Evolutionary conservation across 2,329 filamentous ascomycete genomes (phyloP), one percentile per base, ranked within the genome.

Genomic region (Clarireedia sp.): DNA sequence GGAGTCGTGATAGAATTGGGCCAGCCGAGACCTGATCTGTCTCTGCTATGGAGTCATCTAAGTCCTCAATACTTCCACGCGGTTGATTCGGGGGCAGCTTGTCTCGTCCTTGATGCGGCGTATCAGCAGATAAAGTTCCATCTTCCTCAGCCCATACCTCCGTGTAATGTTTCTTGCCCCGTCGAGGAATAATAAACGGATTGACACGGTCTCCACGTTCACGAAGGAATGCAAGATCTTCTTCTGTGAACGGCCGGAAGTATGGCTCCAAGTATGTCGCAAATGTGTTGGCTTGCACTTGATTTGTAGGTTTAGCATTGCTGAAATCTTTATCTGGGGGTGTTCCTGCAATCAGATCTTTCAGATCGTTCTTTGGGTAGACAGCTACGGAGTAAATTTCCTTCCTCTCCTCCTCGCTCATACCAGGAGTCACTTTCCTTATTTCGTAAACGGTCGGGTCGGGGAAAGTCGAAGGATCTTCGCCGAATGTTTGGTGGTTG

Each of bases 381-480:
- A 81, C 78, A 4, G 87, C 84, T 16, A 99, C 94, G 7, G 89
- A 90, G 70, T 89, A 95, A 51, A 97, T 92, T 62, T 87, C 82
- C 67, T 87, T 90, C 70, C 86, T 89, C 66, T 95, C 86, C n/a
- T 92, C 86, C 56, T 90, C 83, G 2, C 83, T 78, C 86, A 96
- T 95, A 60, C 52, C 37, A 16, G 52, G 52, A 21, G 80, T 79
- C 23, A 91, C 78, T 0, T 85, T 78, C 55, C 85, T 85, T 60
- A 99, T 96, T 68, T 99, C 88, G 74, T 99, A 99, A 49, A 96
- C 80, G 37, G 92, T 96, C 1, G 91, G 90, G 67, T 99, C 94
- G 19, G 82, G 82, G 66, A 92, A 96, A n/a, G 85, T 90, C 24
- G 90, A 88, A 0, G 92, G 92, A 67, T 97, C 90, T 40, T 92